Evolutionary conservation across 2,329 filamentous ascomycete genomes (phyloP).

Genomic region (Byssochlamys sp.): DNA sequence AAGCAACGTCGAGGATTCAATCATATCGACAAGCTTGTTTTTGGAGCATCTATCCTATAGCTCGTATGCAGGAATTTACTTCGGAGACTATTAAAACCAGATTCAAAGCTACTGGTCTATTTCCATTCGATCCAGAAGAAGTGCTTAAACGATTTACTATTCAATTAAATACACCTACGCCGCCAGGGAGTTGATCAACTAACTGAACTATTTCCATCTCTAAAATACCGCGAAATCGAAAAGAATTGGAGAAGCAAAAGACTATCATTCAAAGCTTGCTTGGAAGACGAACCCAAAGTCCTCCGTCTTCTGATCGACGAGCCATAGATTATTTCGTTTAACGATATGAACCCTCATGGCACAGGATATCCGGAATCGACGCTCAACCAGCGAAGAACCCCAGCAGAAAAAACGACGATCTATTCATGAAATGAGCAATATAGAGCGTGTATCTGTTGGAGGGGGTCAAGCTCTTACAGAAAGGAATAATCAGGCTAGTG

Average conservation of each 20-base stretch:
- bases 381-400: background rate
- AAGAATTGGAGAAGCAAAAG: constrained; percentile 6
- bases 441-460: constrained; percentile 1
- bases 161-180: constrained; percentile 2
- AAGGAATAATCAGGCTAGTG: background rate
- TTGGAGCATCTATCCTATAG: background rate
- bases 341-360: constrained; percentile 8
- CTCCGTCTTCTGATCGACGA: background rate
- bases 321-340: constrained; percentile 8
- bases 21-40: background rate
- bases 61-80: background rate
- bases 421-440: background rate
- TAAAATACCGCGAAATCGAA: constrained; percentile 7
- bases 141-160: constrained; percentile 12
- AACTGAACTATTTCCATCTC: constrained; percentile 1
- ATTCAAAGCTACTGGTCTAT: constrained; percentile 24
- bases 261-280: constrained; percentile 2
- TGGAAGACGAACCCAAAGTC: background rate
- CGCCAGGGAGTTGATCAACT: background rate
- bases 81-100: constrained; percentile 10
- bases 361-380: constrained; percentile 5
- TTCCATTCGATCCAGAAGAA: constrained; percentile 21
- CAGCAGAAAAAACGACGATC: background rate
- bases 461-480: background rate
- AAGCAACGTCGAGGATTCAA: background rate